Base-by-base conservation (phyloP, 768 basidiomycete species). In the Suillus luteus region DNA sequence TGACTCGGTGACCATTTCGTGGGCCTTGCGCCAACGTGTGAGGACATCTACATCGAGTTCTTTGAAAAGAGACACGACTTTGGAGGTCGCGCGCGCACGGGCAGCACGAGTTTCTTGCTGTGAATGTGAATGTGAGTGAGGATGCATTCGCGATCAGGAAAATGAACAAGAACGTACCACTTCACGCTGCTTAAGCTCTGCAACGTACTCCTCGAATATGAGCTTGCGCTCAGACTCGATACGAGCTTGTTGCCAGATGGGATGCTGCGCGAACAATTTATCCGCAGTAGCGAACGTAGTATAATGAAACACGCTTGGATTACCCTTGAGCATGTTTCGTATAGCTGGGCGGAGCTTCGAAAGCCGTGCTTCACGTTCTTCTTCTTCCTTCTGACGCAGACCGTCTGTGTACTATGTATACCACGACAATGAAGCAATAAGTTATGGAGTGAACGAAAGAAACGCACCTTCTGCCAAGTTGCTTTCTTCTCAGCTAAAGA, bases 401-500 rank as follows among this genome's bases (percentile, higher is more conserved):
- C 82, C 84, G 61, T 86, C 86, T 60, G 89, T 91, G 76, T 91
- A 98, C 94, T 68, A 59, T 64, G 17, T 27, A 52, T 15, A 60
- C 73, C 19, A 74, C 64, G 24, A 61, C 15, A 40, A 55, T 19
- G 31, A n/a, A n/a, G 43, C 15, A 38, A 46, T 7, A 54, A 1
- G 24, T 38, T 24, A 41, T 35, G 22, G 33, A 49, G 35, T n/a
- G 62, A 15, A 60, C 35, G 27, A 55, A 15, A 14, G 5, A 35
- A 27, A 73, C 84, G 44, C 61, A 94, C 95, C 85, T 95, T 95
- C 77, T 96, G 93, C 86, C 93, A 99, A 62, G 90, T 87, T 61
- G 88, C 81, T 79, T 97, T 99, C 80, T 95, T 96, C 79, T 99
- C 95, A 17, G 94, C 94, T 55, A 98, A 83, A 52, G 91, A 94